Evolutionary conservation across 306 rosid genomes (phyloP).

Genomic region (Spatholobus suberectus): DNA sequence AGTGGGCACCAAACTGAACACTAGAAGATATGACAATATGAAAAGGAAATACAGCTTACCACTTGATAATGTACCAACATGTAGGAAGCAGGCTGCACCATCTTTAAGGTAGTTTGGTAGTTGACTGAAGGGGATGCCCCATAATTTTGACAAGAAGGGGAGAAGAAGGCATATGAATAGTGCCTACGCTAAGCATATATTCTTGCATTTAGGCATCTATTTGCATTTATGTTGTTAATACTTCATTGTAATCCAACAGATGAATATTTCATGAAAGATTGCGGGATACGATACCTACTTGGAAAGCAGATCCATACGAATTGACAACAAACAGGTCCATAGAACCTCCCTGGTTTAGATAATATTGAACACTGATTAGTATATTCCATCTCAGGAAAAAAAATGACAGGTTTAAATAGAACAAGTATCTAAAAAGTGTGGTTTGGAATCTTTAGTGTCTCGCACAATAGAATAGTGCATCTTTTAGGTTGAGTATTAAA

Average conservation of each 20-base stretch:
- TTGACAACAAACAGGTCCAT: constrained; percentile 88
- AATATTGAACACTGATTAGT: constrained; percentile 16
- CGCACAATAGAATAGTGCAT: neutral
- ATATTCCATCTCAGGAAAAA: neutral
- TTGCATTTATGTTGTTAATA: neutral
- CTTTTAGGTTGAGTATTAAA: constrained; percentile 18
- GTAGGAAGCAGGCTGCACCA: constrained; percentile 89
- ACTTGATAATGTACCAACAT: constrained; percentile 65
- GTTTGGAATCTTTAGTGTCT: constrained; percentile 18
- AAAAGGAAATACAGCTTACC: constrained; percentile 58
- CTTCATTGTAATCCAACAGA: neutral
- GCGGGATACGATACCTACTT: constrained; percentile 67
- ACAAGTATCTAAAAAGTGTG: neutral
- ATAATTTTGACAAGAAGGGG: constrained; percentile 84
- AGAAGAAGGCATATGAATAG: constrained; percentile 76
- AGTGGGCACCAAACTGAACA: neutral
- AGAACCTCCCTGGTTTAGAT: constrained; percentile 70
- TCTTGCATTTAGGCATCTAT: constrained; percentile 30
- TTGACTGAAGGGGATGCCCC: constrained; percentile 87
- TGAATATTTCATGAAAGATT: constrained; percentile 5
- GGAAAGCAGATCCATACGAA: constrained; percentile 92
- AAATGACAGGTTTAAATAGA: neutral
- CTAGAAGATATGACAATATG: neutral
- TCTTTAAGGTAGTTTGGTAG: constrained; percentile 86
- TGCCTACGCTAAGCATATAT: constrained; percentile 67